These are phyloP conservation scores for Dicorynia guianensis DNA, from an alignment of 306 rosid species.

Conservation along the genomic window DNA sequence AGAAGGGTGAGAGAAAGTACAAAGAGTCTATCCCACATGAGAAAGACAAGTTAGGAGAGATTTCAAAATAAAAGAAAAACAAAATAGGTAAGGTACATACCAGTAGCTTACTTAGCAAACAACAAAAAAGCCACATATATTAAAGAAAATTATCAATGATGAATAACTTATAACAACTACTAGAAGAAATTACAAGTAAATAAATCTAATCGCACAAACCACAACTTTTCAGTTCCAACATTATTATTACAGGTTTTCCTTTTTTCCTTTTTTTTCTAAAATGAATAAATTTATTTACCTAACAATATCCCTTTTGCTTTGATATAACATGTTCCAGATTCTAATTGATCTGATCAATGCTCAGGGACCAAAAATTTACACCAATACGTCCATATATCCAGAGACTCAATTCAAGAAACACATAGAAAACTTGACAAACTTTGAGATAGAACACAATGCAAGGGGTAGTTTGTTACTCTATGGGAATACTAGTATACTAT, in stretches of 20 bases:
- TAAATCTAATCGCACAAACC: not conserved
- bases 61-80: not conserved
- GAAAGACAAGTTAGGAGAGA: not conserved
- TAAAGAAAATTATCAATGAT: too few species aligned
- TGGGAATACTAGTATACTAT: not conserved
- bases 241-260: not conserved
- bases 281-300: not conserved
- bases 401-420: too few species aligned
- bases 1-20: too few species aligned
- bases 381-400: too few species aligned
- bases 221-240: not conserved
- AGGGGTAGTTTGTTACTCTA: not conserved
- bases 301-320: not conserved
- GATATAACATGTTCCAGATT: not conserved
- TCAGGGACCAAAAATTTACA: too few species aligned
- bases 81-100: not conserved
- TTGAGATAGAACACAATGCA: not conserved
- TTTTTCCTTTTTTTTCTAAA: not conserved
- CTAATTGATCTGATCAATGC: not conserved
- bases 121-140: not conserved
- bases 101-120: not conserved
- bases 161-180: not conserved
- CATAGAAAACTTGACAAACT: not conserved
- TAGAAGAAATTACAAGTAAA: conserved; percentile 10
- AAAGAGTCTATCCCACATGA: too few species aligned